These are phyloP conservation scores for Cyberlindnera veronae DNA, from an alignment of 805 yeast genomes.

Conservation along the genomic window DNA sequence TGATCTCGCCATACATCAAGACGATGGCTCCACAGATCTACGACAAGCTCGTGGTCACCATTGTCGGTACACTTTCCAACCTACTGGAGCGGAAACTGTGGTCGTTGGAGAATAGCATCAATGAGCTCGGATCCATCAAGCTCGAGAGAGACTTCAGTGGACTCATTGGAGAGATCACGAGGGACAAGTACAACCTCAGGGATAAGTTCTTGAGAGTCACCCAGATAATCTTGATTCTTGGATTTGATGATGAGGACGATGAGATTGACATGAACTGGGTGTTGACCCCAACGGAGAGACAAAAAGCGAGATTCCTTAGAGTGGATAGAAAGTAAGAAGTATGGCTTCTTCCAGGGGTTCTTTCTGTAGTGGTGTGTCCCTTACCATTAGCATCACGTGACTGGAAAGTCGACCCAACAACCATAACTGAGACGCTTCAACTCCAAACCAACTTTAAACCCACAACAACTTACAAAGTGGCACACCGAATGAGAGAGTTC, in stretches of 20 bases:
- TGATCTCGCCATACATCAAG: constrained; percentile 63
- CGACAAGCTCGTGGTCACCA: constrained; percentile 42
- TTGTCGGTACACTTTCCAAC: constrained; percentile 53
- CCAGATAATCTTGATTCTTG: constrained; percentile 77
- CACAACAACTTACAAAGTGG: background rate
- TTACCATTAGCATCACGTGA: too few species aligned
- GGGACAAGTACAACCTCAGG: constrained; percentile 66
- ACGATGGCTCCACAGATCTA: constrained; percentile 54
- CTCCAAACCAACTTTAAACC: background rate
- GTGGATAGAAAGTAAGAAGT: constrained; percentile 35
- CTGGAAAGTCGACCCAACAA: too few species aligned
- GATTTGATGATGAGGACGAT: constrained; percentile 71
- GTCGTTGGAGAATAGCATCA: constrained; percentile 61
- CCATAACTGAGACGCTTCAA: background rate
- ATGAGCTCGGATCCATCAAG: constrained; percentile 78
- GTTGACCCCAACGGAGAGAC: constrained; percentile 71
- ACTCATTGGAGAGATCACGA: constrained; percentile 71
- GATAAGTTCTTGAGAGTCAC: constrained; percentile 79
- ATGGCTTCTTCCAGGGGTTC: too few species aligned
- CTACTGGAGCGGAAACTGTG: constrained; percentile 66
- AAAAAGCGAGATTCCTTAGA: constrained; percentile 55
- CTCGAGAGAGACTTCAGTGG: constrained; percentile 78
- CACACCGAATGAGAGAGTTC: constrained; percentile 40
- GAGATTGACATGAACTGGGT: constrained; percentile 63
- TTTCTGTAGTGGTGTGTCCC: too few species aligned